Evolutionary conservation across 768 basidiomycete genomes (phyloP).

Genomic region (Gelatoporia subvermispora): DNA sequence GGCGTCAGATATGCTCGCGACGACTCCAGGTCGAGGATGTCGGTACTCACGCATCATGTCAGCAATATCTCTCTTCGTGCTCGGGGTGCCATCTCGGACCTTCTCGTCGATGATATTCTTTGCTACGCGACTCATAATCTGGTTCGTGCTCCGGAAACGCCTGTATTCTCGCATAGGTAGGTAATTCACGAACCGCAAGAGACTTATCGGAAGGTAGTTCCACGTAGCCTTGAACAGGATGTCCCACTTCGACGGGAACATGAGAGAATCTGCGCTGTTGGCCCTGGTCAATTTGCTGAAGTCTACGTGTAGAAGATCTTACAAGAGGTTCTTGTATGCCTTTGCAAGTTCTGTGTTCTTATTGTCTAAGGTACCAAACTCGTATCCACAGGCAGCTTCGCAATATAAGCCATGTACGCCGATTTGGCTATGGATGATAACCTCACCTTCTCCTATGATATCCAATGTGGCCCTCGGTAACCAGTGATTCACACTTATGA

Average conservation of each 20-base stretch:
- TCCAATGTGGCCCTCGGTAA: conserved; percentile 17
- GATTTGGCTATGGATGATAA: not conserved
- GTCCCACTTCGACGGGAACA: conserved; percentile 2
- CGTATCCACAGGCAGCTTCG: conserved; percentile 17
- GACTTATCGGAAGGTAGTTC: conserved; percentile 14
- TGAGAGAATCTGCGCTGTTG: conserved; percentile 4
- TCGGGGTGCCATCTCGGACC: conserved; percentile 13
- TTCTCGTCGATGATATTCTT: not conserved
- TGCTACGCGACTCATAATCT: conserved; percentile 4
- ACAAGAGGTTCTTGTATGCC: conserved; percentile 17
- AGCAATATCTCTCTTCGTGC: conserved; percentile 22
- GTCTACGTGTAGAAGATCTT: not conserved
- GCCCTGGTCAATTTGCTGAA: not conserved
- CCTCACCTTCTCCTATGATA: conserved; percentile 17
- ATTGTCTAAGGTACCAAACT: conserved; percentile 14
- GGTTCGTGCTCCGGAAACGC: conserved; percentile 9
- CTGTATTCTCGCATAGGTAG: conserved; percentile 5
- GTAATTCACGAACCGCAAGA: conserved; percentile 10
- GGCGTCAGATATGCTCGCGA: not conserved
- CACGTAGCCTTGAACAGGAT: conserved; percentile 14
- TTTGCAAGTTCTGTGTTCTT: conserved; percentile 4
- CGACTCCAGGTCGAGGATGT: not conserved
- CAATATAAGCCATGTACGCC: not conserved
- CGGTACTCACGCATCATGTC: conserved; percentile 12
- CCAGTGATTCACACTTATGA: conserved; percentile 9